phyloP scores from a whole-genome alignment of 805 yeast species.

The Nakazawaea siamensis region DNA sequence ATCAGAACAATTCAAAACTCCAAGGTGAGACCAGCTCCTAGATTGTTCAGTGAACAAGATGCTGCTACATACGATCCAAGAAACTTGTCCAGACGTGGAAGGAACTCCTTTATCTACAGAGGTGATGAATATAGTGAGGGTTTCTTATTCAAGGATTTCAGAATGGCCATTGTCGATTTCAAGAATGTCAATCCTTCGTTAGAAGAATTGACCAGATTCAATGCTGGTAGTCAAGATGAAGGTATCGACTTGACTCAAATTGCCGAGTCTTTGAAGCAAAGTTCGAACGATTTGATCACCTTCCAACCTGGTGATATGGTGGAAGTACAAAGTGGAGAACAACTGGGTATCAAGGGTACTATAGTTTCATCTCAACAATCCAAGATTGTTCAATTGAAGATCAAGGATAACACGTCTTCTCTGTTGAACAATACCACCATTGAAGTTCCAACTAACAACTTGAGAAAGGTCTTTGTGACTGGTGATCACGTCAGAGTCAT shows the following conservation, averaged over 20 bases:
- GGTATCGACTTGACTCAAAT: constrained; percentile 84
- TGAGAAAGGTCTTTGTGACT: constrained; percentile 77
- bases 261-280: constrained; percentile 74
- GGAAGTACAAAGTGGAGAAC: constrained; percentile 89
- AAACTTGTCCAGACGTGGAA: constrained; percentile 56
- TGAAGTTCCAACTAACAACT: constrained; percentile 73
- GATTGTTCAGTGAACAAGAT: constrained; percentile 81
- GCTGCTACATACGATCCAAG: constrained; percentile 80
- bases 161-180: constrained; percentile 72
- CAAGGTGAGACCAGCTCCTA: constrained; percentile 73
- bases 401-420: constrained; percentile 49
- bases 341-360: constrained; percentile 77
- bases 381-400: constrained; percentile 41
- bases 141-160: constrained; percentile 77
- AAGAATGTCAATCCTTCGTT: constrained; percentile 76
- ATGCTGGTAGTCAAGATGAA: constrained; percentile 66
- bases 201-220: constrained; percentile 81
- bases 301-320: constrained; percentile 95
- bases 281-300: constrained; percentile 42
- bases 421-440: constrained; percentile 45
- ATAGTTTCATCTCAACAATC: constrained; percentile 59
- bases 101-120: constrained; percentile 59
- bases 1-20: constrained; percentile 39
- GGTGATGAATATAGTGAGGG: constrained; percentile 91
- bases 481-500: constrained; percentile 95